These are phyloP conservation scores for Puya raimondii DNA, from an alignment of 176 grass and related monocot species.

Conservation along the genomic window DNA sequence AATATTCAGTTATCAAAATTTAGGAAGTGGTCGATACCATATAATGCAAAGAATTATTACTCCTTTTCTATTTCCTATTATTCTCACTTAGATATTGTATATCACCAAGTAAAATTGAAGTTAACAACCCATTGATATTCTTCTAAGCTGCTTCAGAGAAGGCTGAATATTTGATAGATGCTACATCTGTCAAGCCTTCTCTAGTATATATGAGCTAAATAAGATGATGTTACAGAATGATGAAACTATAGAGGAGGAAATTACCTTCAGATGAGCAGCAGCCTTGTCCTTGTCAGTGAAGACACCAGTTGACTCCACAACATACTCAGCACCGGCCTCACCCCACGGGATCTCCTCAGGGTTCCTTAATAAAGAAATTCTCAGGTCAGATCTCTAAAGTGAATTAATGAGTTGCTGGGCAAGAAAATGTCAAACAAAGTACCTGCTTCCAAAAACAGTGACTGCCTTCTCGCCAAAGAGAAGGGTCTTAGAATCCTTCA, in stretches of 20 bases:
- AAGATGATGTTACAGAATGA: background rate
- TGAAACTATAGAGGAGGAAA: background rate
- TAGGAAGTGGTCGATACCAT: too few relatives aligned
- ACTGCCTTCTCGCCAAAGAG: conserved; percentile 51
- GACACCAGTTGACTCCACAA: conserved; percentile 57
- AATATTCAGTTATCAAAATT: too few relatives aligned
- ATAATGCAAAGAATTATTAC: too few relatives aligned
- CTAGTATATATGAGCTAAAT: background rate
- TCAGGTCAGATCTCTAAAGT: background rate
- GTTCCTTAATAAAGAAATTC: conserved; percentile 27
- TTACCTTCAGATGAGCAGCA: conserved; percentile 57
- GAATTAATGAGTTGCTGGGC: too few relatives aligned
- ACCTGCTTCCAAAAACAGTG: conserved; percentile 43
- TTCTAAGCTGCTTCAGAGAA: too few relatives aligned
- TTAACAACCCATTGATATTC: too few relatives aligned
- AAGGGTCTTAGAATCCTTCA: conserved; percentile 62
- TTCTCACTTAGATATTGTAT: too few relatives aligned
- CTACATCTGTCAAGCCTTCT: too few relatives aligned
- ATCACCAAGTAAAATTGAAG: too few relatives aligned
- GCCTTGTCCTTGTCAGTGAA: conserved; percentile 70
- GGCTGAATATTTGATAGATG: too few relatives aligned
- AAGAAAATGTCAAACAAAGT: background rate
- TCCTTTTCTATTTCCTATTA: too few relatives aligned
- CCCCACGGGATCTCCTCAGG: conserved; percentile 71
- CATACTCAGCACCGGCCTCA: conserved; percentile 43